These are phyloP conservation scores for Juncus effusus DNA, from an alignment of 176 grass and related monocot species.

Conservation along the genomic window DNA sequence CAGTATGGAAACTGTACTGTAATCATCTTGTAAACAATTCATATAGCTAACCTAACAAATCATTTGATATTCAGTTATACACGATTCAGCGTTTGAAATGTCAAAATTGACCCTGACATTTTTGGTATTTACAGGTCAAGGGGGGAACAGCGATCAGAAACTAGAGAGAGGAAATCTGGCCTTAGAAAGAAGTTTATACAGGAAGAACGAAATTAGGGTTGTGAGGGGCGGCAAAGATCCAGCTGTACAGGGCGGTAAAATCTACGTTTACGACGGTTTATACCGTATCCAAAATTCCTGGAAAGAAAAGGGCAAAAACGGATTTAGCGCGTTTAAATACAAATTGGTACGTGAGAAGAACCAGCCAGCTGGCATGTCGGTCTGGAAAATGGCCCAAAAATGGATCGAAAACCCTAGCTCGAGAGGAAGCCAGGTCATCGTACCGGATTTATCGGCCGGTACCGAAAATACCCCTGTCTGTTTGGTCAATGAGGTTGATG, in stretches of 20 bases:
- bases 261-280: slow-evolving; percentile 95
- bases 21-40: too few relatives aligned
- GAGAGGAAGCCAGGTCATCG: slow-evolving; percentile 48
- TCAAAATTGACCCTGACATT: background rate
- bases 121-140: slow-evolving; percentile 72
- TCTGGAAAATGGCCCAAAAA: slow-evolving; percentile 76
- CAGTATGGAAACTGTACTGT: too few relatives aligned
- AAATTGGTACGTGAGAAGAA: slow-evolving; percentile 66
- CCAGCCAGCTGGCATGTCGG: slow-evolving; percentile 60
- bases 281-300: slow-evolving; percentile 80
- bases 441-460: slow-evolving; percentile 78
- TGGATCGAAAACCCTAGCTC: slow-evolving; percentile 64
- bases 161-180: slow-evolving; percentile 91
- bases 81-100: too few relatives aligned
- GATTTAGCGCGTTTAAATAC: slow-evolving; percentile 79
- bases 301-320: slow-evolving; percentile 65
- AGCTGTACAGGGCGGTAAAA: slow-evolving; percentile 46
- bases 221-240: slow-evolving; percentile 74
- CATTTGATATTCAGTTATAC: too few relatives aligned
- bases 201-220: slow-evolving; percentile 78
- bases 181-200: slow-evolving; percentile 62
- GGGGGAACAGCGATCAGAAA: slow-evolving; percentile 80
- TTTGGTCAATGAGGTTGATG: slow-evolving; percentile 79
- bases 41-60: too few relatives aligned
- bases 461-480: slow-evolving; percentile 72